phyloP scores from a whole-genome alignment of 257 asterid genomes.

The Datura wrightii region DNA sequence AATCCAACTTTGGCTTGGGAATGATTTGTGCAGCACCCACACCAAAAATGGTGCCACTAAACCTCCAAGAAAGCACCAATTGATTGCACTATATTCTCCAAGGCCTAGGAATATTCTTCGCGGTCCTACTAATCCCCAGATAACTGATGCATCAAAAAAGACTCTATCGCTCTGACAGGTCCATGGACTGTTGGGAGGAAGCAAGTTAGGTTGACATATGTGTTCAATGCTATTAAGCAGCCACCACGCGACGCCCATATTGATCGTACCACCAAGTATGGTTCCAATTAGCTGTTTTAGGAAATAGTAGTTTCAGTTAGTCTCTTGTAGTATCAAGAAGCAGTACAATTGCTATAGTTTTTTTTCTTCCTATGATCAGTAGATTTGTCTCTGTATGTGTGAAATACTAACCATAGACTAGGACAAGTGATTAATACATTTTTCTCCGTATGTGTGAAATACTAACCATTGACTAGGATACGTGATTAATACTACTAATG shows the following conservation, averaged over 20 bases:
- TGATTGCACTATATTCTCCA: constrained; percentile 60
- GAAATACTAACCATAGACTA: no score
- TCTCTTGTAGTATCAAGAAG: background rate
- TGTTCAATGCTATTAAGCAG: constrained; percentile 48
- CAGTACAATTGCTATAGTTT: no score
- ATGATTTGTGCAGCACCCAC: constrained; percentile 51
- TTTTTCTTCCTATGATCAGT: no score
- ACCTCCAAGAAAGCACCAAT: constrained; percentile 69
- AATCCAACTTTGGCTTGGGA: constrained; percentile 64
- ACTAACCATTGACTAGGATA: background rate
- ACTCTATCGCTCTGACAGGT: constrained; percentile 64
- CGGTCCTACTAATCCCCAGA: constrained; percentile 83
- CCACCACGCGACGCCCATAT: constrained; percentile 67
- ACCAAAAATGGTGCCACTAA: constrained; percentile 55
- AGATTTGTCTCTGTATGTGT: no score
- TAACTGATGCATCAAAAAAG: constrained; percentile 74
- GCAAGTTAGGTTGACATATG: constrained; percentile 60
- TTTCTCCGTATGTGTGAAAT: no score
- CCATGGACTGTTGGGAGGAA: constrained; percentile 70
- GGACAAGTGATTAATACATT: no score
- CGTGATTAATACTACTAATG: background rate
- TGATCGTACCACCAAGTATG: constrained; percentile 62
- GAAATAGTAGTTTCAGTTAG: background rate
- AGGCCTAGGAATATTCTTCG: constrained; percentile 55
- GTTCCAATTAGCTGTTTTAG: constrained; percentile 59